phyloP scores from a whole-genome alignment of 306 rosid genomes.

The Cicer arietinum region DNA sequence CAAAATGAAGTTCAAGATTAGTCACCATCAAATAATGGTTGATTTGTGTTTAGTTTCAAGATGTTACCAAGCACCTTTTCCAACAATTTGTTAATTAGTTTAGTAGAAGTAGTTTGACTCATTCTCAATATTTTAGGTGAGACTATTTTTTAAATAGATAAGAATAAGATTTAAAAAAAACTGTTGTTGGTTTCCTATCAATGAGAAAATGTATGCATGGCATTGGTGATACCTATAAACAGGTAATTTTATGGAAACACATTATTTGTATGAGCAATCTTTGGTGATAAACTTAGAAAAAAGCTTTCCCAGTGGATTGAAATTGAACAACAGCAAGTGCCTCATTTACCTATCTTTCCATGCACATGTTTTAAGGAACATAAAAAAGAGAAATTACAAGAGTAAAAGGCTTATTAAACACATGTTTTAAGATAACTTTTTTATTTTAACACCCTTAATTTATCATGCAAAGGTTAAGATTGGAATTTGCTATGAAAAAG shows the following conservation, averaged over 20 bases:
- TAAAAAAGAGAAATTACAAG: background rate
- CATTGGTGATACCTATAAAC: background rate
- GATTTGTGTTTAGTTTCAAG: no score
- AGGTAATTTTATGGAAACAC: constrained; percentile 9
- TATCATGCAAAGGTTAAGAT: background rate
- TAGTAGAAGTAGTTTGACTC: no score
- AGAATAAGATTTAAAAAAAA: no score
- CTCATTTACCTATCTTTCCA: constrained; percentile 12
- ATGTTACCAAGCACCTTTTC: no score
- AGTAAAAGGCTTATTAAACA: background rate
- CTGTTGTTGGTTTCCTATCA: constrained; percentile 3
- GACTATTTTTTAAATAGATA: no score
- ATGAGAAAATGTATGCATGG: constrained; percentile 20
- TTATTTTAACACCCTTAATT: background rate
- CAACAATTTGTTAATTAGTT: no score
- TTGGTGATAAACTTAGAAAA: constrained; percentile 29
- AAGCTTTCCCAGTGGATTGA: constrained; percentile 5
- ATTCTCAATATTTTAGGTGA: no score
- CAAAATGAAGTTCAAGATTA: no score
- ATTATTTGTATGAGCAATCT: constrained; percentile 38
- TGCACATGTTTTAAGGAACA: background rate
- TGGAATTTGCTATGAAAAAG: background rate
- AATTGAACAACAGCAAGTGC: constrained; percentile 5
- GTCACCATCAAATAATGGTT: no score
- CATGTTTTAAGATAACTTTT: no score